Percentiles rank a stretch among this genome's conserved stretches.
phyloP scores from a whole-genome alignment of 305 asterid genomes.

The Solanum hybrid region DNA sequence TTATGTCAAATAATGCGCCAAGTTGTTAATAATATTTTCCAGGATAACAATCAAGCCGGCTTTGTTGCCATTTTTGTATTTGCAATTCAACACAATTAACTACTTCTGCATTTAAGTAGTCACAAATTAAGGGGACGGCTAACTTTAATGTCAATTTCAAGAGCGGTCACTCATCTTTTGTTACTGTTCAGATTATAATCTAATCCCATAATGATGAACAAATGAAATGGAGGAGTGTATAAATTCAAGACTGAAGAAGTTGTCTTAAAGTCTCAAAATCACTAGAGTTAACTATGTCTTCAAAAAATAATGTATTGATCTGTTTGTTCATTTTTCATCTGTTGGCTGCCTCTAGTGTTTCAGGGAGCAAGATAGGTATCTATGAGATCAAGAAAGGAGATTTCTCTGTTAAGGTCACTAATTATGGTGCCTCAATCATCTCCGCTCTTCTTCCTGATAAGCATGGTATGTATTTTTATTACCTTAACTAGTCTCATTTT shows the following conservation, averaged over 20 bases:
- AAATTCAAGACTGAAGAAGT: background rate
- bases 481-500: background rate
- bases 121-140: background rate
- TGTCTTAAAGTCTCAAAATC: background rate
- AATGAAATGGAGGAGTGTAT: background rate
- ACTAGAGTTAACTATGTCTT: background rate
- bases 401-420: constrained; percentile 29
- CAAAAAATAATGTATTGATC: background rate
- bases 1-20: background rate
- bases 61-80: background rate
- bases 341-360: background rate
- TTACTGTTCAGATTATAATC: background rate
- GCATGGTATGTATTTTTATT: constrained; percentile 12
- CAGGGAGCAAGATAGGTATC: background rate
- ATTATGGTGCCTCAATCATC: constrained; percentile 37
- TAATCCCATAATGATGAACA: background rate
- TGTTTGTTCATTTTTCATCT: background rate
- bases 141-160: background rate
- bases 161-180: background rate
- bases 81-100: background rate
- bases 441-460: constrained; percentile 38
- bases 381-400: constrained; percentile 1
- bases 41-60: background rate
- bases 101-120: background rate
- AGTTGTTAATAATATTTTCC: background rate